Percentiles rank a stretch among this genome's conserved stretches.
phyloP scores from a whole-genome alignment of 495 filamentous ascomycete species.

The Friedmanniomyces simplex region DNA sequence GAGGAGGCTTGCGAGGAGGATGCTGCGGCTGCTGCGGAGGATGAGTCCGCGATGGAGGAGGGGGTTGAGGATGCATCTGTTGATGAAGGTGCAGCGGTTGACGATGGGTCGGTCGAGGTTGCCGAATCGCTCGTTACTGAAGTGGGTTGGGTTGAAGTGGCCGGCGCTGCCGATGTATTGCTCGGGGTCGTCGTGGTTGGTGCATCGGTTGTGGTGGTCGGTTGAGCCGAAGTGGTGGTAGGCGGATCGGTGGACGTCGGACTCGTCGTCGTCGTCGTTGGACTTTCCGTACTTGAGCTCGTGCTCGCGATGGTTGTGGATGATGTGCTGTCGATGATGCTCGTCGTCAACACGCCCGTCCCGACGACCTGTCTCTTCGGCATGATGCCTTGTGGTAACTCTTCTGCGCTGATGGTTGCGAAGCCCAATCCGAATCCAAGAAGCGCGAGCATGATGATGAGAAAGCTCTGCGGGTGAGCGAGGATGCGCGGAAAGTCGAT shows the following conservation, averaged over 20 bases:
- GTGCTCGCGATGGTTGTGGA: neutral
- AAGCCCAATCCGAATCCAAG: constrained; percentile 11
- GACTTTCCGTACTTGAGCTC: neutral
- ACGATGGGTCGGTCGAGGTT: neutral
- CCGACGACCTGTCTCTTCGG: constrained; percentile 17
- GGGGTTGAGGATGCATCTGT: neutral
- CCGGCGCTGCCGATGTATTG: neutral
- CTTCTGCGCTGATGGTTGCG: constrained; percentile 13
- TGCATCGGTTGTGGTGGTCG: neutral
- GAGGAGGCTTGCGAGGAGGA: neutral
- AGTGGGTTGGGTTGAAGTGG: neutral
- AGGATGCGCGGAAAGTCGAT: neutral
- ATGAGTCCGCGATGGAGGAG: neutral
- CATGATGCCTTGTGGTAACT: constrained; percentile 18
- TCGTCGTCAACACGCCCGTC: constrained; percentile 7
- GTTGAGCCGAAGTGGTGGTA: neutral
- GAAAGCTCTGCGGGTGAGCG: neutral
- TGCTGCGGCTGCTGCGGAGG: neutral
- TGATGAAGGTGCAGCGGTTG: neutral
- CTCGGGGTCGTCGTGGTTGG: neutral
- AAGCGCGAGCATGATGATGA: constrained; percentile 11
- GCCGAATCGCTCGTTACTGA: neutral
- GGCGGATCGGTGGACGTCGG: neutral
- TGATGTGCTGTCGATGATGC: neutral
- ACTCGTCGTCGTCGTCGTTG: neutral